Base-by-base conservation (phyloP, 2,329 filamentous ascomycete genomes). In the Scedosporium minutisporum region DNA sequence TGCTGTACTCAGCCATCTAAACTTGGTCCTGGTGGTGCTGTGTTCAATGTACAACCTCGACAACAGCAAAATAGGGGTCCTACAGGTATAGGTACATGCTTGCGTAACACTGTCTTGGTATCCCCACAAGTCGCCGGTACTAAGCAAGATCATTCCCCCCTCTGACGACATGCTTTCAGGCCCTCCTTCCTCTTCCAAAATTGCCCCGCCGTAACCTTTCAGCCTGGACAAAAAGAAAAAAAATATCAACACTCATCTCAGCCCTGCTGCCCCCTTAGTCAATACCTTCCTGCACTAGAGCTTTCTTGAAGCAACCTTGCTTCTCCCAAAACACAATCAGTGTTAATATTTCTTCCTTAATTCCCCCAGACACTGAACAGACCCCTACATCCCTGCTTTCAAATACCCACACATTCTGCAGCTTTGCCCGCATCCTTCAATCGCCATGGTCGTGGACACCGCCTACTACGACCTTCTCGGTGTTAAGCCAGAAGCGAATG, bases 391-490 rank as follows among this genome's bases (percentile, higher is more conserved):
- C 33, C 33, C 33, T 10, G 12, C 33, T 12, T 38, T 38, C 33
- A 10, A 14, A n/a, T 21, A 48, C n/a, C 16, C 44, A 48, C 16
- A 6, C 44, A 48, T 48, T 21, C 44, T 21, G 5, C 44, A n/a
- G 44, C n/a, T 21, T 23, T 23, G n/a, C 44, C 27, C 23, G 7
- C 57, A 18, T 21, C 18, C 27, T 27, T 16, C 7, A 18, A 46
- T 33, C 60, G 48, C 71, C 72, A 96, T 96, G 91, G 91, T 95
- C 69, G 89, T 89, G 70, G 91, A 96, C 75, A 96, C 91, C 64
- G 79, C 85, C 69, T 96, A 96, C 77, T 96, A 96, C 77, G 92
- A 96, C 76, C 86, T 86, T 69, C 82, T 97, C 46, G 90, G 89
- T 71, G 92, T 97, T 70, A 81, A 87, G 77, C 88, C 91, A 67